Base-by-base conservation (phyloP, 176 grass and related monocot species). In the Themeda triandra region DNA sequence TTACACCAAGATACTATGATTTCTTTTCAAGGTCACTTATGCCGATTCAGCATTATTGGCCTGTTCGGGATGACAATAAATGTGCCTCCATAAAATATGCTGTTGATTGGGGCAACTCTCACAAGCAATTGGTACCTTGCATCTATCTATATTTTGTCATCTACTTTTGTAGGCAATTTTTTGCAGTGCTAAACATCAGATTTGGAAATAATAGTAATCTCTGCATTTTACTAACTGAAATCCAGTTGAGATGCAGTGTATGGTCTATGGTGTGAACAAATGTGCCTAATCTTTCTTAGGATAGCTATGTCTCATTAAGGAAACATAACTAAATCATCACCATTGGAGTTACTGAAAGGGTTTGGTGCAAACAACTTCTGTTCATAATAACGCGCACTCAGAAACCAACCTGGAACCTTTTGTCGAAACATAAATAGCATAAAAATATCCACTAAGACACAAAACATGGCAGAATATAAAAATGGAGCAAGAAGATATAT, bases 21-120 rank as follows among this genome's bases (percentile, higher is more conserved):
- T 99, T 99, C 88, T 99, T 91, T 86, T 87, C 89, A 19, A 92
- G 93, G 39, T 91, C 86, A 25, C 86, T 99, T 63, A 84, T 96
- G 88, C 96, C 96, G 0, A 44, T 89, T 75, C 78, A 94, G 42
- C 96, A 99, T 67, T 99, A 99, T 71, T 99, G 96, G 93, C 91
- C 93, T 13, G 69, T 99, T 71, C 85, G 49, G 74, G 67, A 87
- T 42, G 70, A 87, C 0, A 75, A 94, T 75, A 94, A 99, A 89
- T 96, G 96, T 32, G 82, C 45, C 32, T 96, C 96, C 24, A 94
- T 99, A 69, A 89, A 99, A 62, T 92, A 86, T 81, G 96, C 93
- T 63, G 96, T 99, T 53, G 84, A 96, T 7, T 99, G 93, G 91
- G 96, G 93, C 75, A 99, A 99, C 67, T 96, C 89, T 64, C 91